Evolutionary conservation across 345 rosid species (phyloP), one percentile per base, ranked within the genome.

Genomic region (Laguncularia racemosa): DNA sequence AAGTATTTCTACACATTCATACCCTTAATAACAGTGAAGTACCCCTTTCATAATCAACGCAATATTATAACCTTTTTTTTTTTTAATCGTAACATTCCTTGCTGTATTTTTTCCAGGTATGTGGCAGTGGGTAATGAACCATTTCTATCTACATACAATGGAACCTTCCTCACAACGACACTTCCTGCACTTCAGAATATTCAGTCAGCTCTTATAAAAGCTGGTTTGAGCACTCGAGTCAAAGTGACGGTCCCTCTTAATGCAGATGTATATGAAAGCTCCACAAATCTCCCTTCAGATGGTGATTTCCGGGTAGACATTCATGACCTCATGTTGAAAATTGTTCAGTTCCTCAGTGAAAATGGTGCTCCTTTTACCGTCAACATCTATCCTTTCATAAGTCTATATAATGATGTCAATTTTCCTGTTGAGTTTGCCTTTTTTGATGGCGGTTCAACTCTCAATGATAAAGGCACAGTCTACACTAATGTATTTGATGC

Each of bases 381-480:
- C 16, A 92, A 92, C 72, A 89, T 89, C 61, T 92, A 92, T 53
- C 98, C 98, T 4, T 92, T 86, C 80, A 83, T 92, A 57, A 86
- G 98, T 66, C 97, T 92, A 48, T 85, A 92, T 66, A 64, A 19
- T 6, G 91, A 89, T 16, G 20, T 86, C 61, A 69, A 76, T 72
- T 92, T 92, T 81, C 98, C 98, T 0, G 84, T 81, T 1, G 97
- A 89, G 26, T 89, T 73, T 21, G 99, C 98, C 58, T 92, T 92
- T 78, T 89, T 92, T 57, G 90, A 84, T 51, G 95, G 95, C 59
- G 69, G 43, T 26, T 20, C 70, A 14, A 69, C 73, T 0, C 47
- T 73, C 16, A 64, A 43, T 15, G 71, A 73, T 56, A 71, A 71
- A 4, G 61, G 62, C 10, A 62, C 44, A 21, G 2, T 61, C 6